Evolutionary conservation across 495 filamentous ascomycete genomes (phyloP).

Genomic region (Penicillium coffeae): DNA sequence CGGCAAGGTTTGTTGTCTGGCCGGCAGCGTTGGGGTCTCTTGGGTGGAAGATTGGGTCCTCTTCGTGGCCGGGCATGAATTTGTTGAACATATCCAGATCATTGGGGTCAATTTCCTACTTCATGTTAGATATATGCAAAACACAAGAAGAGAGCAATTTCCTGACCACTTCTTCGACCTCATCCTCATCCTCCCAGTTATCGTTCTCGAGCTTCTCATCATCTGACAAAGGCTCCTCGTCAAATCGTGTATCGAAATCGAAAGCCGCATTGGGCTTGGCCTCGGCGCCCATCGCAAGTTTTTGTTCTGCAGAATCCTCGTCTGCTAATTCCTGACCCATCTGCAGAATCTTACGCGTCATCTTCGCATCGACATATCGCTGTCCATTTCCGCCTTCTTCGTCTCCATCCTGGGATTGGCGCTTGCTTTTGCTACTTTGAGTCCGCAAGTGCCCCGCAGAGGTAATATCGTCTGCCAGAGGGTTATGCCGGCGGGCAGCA

Average conservation of each 20-base stretch:
- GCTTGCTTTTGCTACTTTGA: constrained; percentile 54
- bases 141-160: neutral
- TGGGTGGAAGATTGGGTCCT: constrained; percentile 49
- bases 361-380: constrained; percentile 76
- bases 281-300: constrained; percentile 22
- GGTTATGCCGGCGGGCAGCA: constrained; percentile 57
- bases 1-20: constrained; percentile 76
- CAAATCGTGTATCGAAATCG: constrained; percentile 58
- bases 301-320: constrained; percentile 59
- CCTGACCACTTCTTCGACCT: constrained; percentile 69
- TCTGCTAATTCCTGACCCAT: constrained; percentile 80
- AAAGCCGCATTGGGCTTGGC: constrained; percentile 57
- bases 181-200: constrained; percentile 55
- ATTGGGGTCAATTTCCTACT: constrained; percentile 76
- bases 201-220: constrained; percentile 56
- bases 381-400: constrained; percentile 60
- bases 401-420: constrained; percentile 48
- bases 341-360: constrained; percentile 80
- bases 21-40: constrained; percentile 40
- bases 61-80: constrained; percentile 64
- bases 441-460: constrained; percentile 58
- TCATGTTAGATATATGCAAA: constrained; percentile 11
- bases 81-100: constrained; percentile 88
- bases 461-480: constrained; percentile 67
- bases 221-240: constrained; percentile 50